phyloP scores from a whole-genome alignment of 768 basidiomycete genomes.

The Dacryopinax primogenitus region DNA sequence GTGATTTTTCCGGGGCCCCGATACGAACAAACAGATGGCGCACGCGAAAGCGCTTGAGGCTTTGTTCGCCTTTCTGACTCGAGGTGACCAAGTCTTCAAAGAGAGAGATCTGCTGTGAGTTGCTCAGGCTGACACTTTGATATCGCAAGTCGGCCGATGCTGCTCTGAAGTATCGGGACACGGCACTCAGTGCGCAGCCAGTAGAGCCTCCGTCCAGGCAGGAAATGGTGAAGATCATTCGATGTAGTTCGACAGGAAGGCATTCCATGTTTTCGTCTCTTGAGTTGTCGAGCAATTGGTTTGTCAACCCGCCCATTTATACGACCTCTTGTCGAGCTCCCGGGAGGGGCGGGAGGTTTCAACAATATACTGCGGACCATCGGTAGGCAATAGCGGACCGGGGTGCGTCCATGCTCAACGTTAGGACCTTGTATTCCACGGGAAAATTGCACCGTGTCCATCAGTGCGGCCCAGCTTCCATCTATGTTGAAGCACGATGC shows the following conservation, averaged over 20 bases:
- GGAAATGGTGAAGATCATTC: not conserved
- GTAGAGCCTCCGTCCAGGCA: not conserved
- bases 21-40: not conserved
- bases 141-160: not conserved
- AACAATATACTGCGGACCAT: no score
- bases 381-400: no score
- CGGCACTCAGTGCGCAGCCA: not conserved
- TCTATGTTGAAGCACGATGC: no score
- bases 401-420: no score
- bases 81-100: not conserved
- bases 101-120: not conserved
- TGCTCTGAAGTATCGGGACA: not conserved
- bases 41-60: not conserved
- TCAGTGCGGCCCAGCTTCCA: no score
- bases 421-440: no score
- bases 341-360: no score
- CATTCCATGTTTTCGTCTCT: not conserved
- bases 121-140: not conserved
- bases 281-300: not conserved
- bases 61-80: not conserved
- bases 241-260: not conserved
- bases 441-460: no score
- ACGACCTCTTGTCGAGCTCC: no score
- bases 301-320: no score
- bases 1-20: not conserved